Percentiles rank a stretch among this genome's conserved stretches.
Evolutionary conservation across 805 yeast genomes (phyloP).

Genomic region (Hanseniaspora hatyaiensis): DNA sequence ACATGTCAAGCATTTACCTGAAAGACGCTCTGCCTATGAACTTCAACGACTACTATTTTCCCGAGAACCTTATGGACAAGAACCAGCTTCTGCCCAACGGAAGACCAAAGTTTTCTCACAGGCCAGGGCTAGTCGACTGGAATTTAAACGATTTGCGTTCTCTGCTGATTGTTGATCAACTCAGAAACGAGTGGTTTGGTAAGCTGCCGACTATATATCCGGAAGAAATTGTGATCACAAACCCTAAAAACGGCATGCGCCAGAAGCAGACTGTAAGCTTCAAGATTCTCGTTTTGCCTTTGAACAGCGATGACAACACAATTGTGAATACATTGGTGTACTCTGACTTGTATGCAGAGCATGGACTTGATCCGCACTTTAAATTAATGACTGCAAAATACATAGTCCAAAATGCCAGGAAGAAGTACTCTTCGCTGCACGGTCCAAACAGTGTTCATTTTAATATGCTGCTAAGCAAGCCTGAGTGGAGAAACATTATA

Average conservation of each 20-base stretch:
- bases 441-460: constrained; percentile 33
- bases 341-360: constrained; percentile 57
- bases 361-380: constrained; percentile 43
- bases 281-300: constrained; percentile 41
- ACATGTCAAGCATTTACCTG: constrained; percentile 26
- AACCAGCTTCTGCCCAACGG: constrained; percentile 38
- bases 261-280: constrained; percentile 27
- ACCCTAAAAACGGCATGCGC: constrained; percentile 18
- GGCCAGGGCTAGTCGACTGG: constrained; percentile 54
- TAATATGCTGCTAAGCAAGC: constrained; percentile 34
- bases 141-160: constrained; percentile 58
- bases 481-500: constrained; percentile 64
- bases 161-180: constrained; percentile 40
- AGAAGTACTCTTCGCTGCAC: constrained; percentile 16
- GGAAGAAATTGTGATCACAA: constrained; percentile 7
- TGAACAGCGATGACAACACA: constrained; percentile 38
- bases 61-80: constrained; percentile 37
- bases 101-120: constrained; percentile 50
- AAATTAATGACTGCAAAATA: constrained; percentile 49
- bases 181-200: constrained; percentile 46
- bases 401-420: constrained; percentile 47
- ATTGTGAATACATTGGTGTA: constrained; percentile 40
- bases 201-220: constrained; percentile 33
- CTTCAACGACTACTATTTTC: constrained; percentile 46
- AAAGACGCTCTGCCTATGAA: constrained; percentile 43